Evolutionary conservation across 306 rosid species (phyloP), one percentile per base, ranked within the genome.

Genomic region (Castanea sativa): DNA sequence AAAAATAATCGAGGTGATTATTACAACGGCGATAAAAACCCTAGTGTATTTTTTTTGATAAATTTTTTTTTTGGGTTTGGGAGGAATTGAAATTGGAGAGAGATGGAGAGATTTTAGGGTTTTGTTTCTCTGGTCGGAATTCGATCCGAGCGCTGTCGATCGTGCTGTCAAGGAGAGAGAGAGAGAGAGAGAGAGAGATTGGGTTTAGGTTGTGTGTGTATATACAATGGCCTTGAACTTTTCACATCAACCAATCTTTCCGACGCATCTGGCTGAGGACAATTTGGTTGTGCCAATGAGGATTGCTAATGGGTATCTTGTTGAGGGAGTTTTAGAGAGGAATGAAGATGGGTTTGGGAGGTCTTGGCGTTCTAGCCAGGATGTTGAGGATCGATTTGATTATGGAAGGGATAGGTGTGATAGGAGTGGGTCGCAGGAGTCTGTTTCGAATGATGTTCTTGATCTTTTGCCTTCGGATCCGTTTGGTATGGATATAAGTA

Each of bases 391-490:
- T 89, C 76, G 70, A 56, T 90, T 90, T 78, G 96, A 90, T 82
- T 88, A 80, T 68, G 89, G 90, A 29, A 88, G 83, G 82, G 94
- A 93, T 58, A 83, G 86, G 45, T 83, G 89, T 67, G 92, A 92
- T 52, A 87, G 76, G 87, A 72, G 81, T 27, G 79, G 83, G 70
- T 84, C 89, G 2, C 96, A 87, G 86, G 98, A 90, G 27, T 61
- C 90, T 3, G 92, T 84, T 49, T 83, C 93, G 0, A 85, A 86
- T 57, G 97, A 95, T 84, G 87, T 95, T 84, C 77, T 95, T 74
- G 98, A 95, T 83, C 89, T 85, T 72, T 83, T 95, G 90, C 99
- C 99, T 33, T 88, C 94, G 5, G 99, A 95, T 84, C 99, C 99
- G 10, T 95, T 95, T 75, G 98, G 94, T 15, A 95, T 89, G 92